Base-by-base conservation (phyloP, 2,329 filamentous ascomycete species). In the Talaromyces pinophilus region DNA sequence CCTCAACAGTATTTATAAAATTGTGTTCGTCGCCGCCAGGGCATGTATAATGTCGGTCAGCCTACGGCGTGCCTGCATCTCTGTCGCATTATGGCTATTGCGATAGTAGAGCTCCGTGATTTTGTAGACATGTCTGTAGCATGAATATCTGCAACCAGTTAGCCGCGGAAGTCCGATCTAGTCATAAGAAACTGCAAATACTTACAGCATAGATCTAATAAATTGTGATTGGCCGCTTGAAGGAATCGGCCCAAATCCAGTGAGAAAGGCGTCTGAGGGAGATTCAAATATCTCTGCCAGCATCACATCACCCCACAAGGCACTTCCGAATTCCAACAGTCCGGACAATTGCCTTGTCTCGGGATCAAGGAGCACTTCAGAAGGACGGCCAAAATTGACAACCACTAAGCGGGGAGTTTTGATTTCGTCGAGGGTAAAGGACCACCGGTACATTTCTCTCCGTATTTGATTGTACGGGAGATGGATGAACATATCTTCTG, bases 401-500 rank as follows among this genome's bases (percentile, higher is more conserved):
- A 86, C 74, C 13, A 86, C 82, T n/a, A 88, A 77, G 28, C 79
- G 80, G 6, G 86, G 82, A 63, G 82, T 75, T 1, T 76, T 82
- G 22, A 87, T 80, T 65, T 82, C 78, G 30, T 86, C 83, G 6
- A 88, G 78, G 0, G 76, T 75, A 10, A 77, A 72, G 1, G 78
- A 77, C 42, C 85, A 77, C 35, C 79, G 79, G 55, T 71, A 74
- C n/a, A 85, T 67, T 63, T 83, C 80, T 66, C 82, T 78, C 40
- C 86, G 81, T 65, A 88, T 83, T 63, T 82, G 81, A 10, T 82
- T 79, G 70, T 87, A 87, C 0, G 85, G 85, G 6, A 87, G 72
- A 66, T 82, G 84, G 69, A 88, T 81, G 13, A 87, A 82, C 74
- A 84, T 83, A 66, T 88, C 85, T 71, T 88, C 86, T 17, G 82